phyloP scores from a whole-genome alignment of 176 grass and related monocot genomes.

The Juncus inflexus region DNA sequence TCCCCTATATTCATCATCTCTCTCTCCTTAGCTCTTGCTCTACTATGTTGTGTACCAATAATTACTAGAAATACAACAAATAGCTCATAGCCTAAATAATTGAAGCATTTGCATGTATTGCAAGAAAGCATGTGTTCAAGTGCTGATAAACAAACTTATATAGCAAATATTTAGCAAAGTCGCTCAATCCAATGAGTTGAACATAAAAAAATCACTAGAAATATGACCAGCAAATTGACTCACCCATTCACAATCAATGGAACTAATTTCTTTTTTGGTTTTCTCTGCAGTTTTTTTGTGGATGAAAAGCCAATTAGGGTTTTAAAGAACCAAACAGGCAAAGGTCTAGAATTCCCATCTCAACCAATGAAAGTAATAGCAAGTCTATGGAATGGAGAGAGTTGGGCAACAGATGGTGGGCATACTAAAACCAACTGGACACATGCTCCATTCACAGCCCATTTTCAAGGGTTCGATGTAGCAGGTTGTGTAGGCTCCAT shows the following conservation, averaged over 20 bases:
- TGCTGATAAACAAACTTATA: not conserved
- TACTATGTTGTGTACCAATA: not conserved
- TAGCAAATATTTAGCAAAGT: no score
- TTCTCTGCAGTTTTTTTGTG: constrained; percentile 43
- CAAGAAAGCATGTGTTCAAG: not conserved
- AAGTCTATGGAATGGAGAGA: constrained; percentile 68
- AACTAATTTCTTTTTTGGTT: not conserved
- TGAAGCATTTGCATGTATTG: not conserved
- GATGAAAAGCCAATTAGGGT: constrained; percentile 58
- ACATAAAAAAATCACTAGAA: not conserved
- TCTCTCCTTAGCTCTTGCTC: no score
- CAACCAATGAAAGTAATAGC: constrained; percentile 47
- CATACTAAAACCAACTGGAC: constrained; percentile 50
- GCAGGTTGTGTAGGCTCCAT: constrained; percentile 32
- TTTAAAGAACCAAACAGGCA: constrained; percentile 39
- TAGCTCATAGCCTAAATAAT: no score
- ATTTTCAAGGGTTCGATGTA: constrained; percentile 44
- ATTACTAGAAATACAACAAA: not conserved
- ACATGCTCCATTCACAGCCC: constrained; percentile 40
- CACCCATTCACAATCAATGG: not conserved
- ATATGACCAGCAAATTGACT: not conserved
- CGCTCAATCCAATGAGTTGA: not conserved
- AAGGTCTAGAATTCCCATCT: constrained; percentile 38
- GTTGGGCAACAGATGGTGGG: constrained; percentile 65
- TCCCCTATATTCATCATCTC: not conserved